phyloP scores from a whole-genome alignment of 1,139 yeast species.

The Hansenula sp. region DNA sequence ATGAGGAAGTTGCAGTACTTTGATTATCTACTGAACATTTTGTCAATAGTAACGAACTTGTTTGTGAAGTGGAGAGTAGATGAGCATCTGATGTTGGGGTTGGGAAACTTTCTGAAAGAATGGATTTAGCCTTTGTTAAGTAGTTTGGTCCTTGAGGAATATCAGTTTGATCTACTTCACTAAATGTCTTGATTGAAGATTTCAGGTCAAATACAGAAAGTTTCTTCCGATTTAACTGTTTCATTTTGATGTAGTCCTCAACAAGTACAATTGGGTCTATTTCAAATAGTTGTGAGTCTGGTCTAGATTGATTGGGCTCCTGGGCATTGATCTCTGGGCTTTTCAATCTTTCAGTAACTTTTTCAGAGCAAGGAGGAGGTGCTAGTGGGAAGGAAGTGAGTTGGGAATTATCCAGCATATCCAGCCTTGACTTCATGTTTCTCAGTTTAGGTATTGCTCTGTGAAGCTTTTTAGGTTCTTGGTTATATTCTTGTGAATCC shows the following conservation, averaged over 20 bases:
- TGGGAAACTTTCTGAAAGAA: slow-evolving; percentile 1
- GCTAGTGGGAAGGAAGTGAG: slow-evolving; percentile 67
- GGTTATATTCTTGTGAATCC: too few relatives aligned
- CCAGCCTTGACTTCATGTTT: slow-evolving; percentile 46
- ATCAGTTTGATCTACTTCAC: neutral
- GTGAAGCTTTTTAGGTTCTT: neutral
- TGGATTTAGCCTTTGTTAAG: slow-evolving; percentile 5
- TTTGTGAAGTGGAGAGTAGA: slow-evolving; percentile 1
- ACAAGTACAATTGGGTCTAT: slow-evolving; percentile 49
- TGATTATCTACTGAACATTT: neutral
- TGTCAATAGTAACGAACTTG: neutral
- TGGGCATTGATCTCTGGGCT: slow-evolving; percentile 20
- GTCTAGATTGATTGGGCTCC: slow-evolving; percentile 6
- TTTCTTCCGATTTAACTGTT: slow-evolving; percentile 15
- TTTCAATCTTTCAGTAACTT: slow-evolving; percentile 22
- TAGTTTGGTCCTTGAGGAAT: slow-evolving; percentile 3
- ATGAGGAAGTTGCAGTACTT: neutral
- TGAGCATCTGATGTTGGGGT: neutral
- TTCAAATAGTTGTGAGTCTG: slow-evolving; percentile 12
- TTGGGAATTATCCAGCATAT: slow-evolving; percentile 55
- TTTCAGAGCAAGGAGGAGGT: slow-evolving; percentile 38
- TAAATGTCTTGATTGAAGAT: slow-evolving; percentile 13
- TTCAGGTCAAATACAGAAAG: slow-evolving; percentile 26
- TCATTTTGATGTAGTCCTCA: slow-evolving; percentile 42
- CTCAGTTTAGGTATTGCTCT: slow-evolving; percentile 10